Base-by-base conservation (phyloP, 225 moss, liverwort and hornwort genomes). In the Physcomitrium patens region DNA sequence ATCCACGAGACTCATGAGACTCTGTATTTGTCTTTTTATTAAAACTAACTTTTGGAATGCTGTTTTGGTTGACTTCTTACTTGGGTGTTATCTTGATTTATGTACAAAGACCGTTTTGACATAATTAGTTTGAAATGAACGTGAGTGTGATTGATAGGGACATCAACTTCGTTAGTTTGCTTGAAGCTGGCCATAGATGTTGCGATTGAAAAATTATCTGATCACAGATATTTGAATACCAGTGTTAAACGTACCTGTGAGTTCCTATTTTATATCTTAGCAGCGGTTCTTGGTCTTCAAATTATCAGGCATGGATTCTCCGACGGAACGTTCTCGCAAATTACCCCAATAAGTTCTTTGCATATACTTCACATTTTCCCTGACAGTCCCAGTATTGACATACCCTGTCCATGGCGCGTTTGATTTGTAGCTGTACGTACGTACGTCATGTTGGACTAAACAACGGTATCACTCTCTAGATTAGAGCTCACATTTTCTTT, bases 161-260 rank as follows among this genome's bases (percentile, higher is more conserved):
- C 24, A 78, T 37, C 24, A 76, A 22, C 37, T 23, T 24, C 31
- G 22, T 44, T 12, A 62, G 12, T 13, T 3, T 53, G 20, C 19
- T 70, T 60, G 47, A 81, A 76, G 44, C n/a, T 71, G 27, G 13
- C 60, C 58, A 41, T n/a, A 68, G 68, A 57, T 48, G 13, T 63
- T 57, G 77, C 73, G 66, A 27, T 9, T 20, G 41, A 42, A 67
- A 43, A 68, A 55, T 10, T 66, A 42, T 47, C 49, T 23, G 65
- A 53, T 27, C 43, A 69, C 52, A 56, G 55, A 73, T 49, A 12
- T 28, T 48, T 37, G 42, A 69, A 74, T 58, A 60, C 41, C 54
- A 70, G 6, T 69, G 47, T 48, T 1, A 48, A 48, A 10, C 7
- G 9, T 14, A 3, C 48, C 14, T 10, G 48, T 10, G 48, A 74